These are phyloP conservation scores for Termitomyces sp. DNA, from an alignment of 768 basidiomycete species.

Conservation along the genomic window DNA sequence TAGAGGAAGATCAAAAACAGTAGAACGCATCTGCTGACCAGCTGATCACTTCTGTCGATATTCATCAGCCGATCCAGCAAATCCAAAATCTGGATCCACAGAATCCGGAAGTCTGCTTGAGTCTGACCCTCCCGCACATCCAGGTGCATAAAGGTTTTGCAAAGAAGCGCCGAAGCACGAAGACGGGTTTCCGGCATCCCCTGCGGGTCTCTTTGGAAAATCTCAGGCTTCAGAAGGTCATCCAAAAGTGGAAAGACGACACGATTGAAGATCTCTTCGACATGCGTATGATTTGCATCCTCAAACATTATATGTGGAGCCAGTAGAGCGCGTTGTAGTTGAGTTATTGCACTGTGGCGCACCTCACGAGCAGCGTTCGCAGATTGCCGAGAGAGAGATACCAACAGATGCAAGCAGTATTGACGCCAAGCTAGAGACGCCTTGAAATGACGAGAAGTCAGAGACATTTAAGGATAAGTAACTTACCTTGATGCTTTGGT, in stretches of 20 bases:
- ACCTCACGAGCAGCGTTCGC: slow-evolving; percentile 80
- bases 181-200: slow-evolving; percentile 91
- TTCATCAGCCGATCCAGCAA: slow-evolving; percentile 86
- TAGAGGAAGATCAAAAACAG: neutral
- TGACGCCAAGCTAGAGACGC: slow-evolving; percentile 62
- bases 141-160: slow-evolving; percentile 95
- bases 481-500: slow-evolving; percentile 35
- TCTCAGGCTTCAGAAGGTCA: slow-evolving; percentile 81
- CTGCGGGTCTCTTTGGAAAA: slow-evolving; percentile 69
- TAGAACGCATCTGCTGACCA: slow-evolving; percentile 49
- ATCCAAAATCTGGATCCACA: slow-evolving; percentile 91
- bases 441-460: slow-evolving; percentile 1
- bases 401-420: slow-evolving; percentile 68
- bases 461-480: neutral
- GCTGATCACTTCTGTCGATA: slow-evolving; percentile 75
- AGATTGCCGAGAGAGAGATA: slow-evolving; percentile 73
- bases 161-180: slow-evolving; percentile 82
- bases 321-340: slow-evolving; percentile 80
- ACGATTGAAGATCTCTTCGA: slow-evolving; percentile 82
- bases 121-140: slow-evolving; percentile 64
- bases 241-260: slow-evolving; percentile 90
- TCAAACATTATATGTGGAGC: slow-evolving; percentile 65
- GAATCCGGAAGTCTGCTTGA: slow-evolving; percentile 56
- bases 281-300: slow-evolving; percentile 50
- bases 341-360: slow-evolving; percentile 71